Evolutionary conservation across 257 asterid species (phyloP).

Genomic region (Nicotiana obtusifolia): DNA sequence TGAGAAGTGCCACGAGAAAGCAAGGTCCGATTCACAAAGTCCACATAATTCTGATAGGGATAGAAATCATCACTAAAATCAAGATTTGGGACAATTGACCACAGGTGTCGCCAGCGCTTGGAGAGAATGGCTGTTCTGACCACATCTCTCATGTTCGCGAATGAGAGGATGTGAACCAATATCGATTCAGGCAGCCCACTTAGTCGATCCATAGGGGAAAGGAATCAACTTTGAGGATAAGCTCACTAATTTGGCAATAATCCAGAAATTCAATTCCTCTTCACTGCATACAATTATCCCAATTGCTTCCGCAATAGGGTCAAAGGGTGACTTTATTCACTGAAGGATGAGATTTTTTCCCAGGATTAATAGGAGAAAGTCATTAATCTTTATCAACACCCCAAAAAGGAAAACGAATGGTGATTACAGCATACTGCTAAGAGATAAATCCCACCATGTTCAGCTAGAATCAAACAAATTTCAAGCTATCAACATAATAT

Average conservation of each 20-base stretch:
- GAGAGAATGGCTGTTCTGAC: conserved; percentile 12
- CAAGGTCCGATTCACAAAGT: conserved; percentile 3
- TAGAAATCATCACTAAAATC: background rate
- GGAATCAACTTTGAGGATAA: background rate
- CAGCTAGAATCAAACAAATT: background rate
- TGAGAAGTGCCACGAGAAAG: conserved; percentile 1
- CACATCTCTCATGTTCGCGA: background rate
- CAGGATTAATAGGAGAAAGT: background rate
- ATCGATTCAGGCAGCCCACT: background rate
- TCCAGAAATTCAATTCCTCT: background rate
- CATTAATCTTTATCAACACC: background rate
- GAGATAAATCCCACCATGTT: background rate
- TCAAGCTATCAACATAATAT: background rate
- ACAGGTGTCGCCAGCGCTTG: conserved; percentile 9
- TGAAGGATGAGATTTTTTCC: background rate
- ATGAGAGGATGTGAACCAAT: conserved; percentile 6
- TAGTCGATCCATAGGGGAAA: conserved; percentile 9
- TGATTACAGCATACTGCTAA: background rate
- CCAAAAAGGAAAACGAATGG: background rate
- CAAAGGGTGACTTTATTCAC: background rate
- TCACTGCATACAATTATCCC: background rate
- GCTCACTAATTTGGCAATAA: background rate
- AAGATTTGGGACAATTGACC: background rate
- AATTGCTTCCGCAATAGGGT: background rate
- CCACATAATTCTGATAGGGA: background rate